A percentile compares a stretch with the other conserved stretches of the same genome.
phyloP scores from a whole-genome alignment of 139 green algal species.

The Tetradesmus lagerheimii region DNA sequence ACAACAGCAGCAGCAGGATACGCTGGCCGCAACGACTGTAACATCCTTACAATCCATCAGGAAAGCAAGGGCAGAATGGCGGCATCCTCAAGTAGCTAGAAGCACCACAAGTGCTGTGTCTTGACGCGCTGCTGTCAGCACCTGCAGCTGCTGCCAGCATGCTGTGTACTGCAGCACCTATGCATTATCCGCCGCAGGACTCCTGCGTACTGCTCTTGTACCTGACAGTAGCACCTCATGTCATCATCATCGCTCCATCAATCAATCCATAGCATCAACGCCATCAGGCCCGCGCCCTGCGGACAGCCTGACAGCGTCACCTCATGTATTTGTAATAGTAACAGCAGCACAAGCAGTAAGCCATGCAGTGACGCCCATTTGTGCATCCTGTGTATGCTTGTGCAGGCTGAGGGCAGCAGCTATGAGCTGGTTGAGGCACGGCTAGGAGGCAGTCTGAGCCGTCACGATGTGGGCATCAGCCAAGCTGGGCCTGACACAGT shows the following conservation, averaged over 20 bases:
- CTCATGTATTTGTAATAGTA: too few relatives aligned
- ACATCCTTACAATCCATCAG: too few relatives aligned
- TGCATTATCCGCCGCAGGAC: too few relatives aligned
- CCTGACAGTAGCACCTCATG: too few relatives aligned
- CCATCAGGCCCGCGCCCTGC: too few relatives aligned
- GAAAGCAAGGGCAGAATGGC: too few relatives aligned
- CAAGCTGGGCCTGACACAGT: constrained; percentile 69
- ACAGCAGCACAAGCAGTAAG: too few relatives aligned
- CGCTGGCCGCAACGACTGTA: too few relatives aligned
- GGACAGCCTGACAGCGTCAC: too few relatives aligned
- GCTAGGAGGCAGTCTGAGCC: constrained; percentile 79
- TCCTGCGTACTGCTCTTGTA: neutral
- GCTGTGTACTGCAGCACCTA: neutral
- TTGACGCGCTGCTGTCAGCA: neutral
- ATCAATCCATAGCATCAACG: too few relatives aligned
- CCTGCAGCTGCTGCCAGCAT: neutral
- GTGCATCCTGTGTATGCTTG: neutral
- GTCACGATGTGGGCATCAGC: constrained; percentile 89
- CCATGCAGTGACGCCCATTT: too few relatives aligned
- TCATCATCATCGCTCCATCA: too few relatives aligned
- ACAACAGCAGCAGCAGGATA: neutral
- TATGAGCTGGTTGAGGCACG: constrained; percentile 86
- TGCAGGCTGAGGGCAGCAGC: constrained; percentile 63
- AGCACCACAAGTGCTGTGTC: neutral
- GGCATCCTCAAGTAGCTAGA: neutral